A percentile compares a stretch with the other conserved stretches of the same genome.
Conservation (phyloP, 2,329 filamentous ascomycete species). For the Parascedosporium putredinis region DNA sequence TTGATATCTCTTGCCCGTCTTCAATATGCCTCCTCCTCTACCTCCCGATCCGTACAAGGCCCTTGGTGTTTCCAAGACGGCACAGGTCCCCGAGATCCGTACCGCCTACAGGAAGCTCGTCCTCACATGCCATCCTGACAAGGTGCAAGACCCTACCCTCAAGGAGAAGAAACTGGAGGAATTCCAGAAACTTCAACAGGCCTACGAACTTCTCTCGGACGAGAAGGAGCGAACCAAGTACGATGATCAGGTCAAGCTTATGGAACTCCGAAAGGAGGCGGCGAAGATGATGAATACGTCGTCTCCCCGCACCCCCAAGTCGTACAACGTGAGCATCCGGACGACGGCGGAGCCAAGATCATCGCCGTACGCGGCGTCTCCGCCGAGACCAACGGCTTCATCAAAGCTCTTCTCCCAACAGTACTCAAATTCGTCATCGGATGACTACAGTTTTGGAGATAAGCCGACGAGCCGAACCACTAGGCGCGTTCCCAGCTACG, state of each 20-base stretch:
- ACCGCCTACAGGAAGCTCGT: constrained; percentile 76
- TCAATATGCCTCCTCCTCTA: constrained; percentile 35
- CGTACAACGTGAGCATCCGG: constrained; percentile 25
- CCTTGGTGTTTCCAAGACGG: constrained; percentile 64
- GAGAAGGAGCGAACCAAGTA: constrained; percentile 63
- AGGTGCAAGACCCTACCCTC: constrained; percentile 66
- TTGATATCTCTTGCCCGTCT: neutral
- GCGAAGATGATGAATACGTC: constrained; percentile 33
- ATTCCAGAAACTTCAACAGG: constrained; percentile 86
- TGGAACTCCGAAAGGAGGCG: constrained; percentile 49
- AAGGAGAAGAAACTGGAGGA: constrained; percentile 74
- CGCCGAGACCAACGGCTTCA: constrained; percentile 18
- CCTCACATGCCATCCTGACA: constrained; percentile 84
- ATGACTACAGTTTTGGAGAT: constrained; percentile 40
- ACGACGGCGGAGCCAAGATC: constrained; percentile 36
- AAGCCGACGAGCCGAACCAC: constrained; percentile 19
- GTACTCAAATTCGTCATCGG: constrained; percentile 24
- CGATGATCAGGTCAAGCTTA: constrained; percentile 62
- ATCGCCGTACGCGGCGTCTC: constrained; percentile 27
- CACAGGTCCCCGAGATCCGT: constrained; percentile 62
- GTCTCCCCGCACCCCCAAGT: constrained; percentile 29
- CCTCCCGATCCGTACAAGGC: constrained; percentile 69
- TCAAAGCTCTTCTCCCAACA: constrained; percentile 25
- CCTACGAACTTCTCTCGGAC: constrained; percentile 83
- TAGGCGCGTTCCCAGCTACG: constrained; percentile 37